Percentiles rank a stretch among this genome's conserved stretches.
These are phyloP conservation scores for Flaveria trinervia DNA, from an alignment of 129 eudicot genomes.

Conservation along the genomic window DNA sequence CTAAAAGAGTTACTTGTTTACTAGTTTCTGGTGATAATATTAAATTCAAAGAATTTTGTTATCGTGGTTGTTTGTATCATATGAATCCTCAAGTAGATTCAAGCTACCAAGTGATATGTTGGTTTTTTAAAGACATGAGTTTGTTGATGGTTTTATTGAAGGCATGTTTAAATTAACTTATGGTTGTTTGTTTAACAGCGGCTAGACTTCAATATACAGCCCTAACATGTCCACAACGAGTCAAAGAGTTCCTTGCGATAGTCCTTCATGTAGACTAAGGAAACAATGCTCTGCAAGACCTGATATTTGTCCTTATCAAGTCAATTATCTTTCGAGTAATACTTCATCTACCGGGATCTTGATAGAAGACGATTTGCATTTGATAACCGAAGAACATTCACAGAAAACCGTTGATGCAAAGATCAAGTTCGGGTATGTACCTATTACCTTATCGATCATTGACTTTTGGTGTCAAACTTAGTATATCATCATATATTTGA, in stretches of 20 bases:
- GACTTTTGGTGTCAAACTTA: conserved; percentile 1
- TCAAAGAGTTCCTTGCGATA: conserved; percentile 59
- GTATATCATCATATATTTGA: not conserved
- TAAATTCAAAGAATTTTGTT: no score
- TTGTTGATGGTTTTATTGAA: not conserved
- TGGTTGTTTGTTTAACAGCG: conserved; percentile 36
- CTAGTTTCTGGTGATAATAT: no score
- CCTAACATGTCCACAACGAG: conserved; percentile 69
- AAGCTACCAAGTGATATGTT: no score
- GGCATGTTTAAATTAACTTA: not conserved
- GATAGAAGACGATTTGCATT: conserved; percentile 79
- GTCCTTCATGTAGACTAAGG: conserved; percentile 52
- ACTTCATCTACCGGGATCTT: conserved; percentile 80
- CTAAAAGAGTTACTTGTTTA: no score
- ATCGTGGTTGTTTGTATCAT: no score
- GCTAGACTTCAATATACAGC: conserved; percentile 72
- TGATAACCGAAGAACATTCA: conserved; percentile 49
- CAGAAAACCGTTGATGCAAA: conserved; percentile 53
- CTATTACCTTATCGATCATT: not conserved
- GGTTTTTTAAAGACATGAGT: no score
- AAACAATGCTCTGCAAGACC: conserved; percentile 49
- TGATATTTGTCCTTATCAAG: conserved; percentile 73
- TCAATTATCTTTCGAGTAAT: conserved; percentile 58
- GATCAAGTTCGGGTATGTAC: conserved; percentile 75
- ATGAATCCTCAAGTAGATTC: no score